Evolutionary conservation across 2,329 filamentous ascomycete species (phyloP).

Genomic region (Pseudogymnoascus sp.): DNA sequence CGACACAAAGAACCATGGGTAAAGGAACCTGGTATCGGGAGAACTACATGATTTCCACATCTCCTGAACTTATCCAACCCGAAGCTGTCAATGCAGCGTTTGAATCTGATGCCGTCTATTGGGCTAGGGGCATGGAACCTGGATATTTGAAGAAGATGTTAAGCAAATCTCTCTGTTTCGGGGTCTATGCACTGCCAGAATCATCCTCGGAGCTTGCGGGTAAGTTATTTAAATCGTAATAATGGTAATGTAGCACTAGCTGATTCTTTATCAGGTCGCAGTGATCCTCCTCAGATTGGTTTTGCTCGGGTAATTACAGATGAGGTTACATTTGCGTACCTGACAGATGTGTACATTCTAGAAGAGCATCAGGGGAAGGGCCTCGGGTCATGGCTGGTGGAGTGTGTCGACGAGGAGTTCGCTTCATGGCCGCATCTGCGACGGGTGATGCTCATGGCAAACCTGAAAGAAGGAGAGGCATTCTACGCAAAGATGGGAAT

Average conservation of each 20-base stretch:
- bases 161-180: conserved; percentile 51
- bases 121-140: conserved; percentile 46
- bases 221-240: conserved; percentile 15
- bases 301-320: conserved; percentile 61
- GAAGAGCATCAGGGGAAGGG: conserved; percentile 52
- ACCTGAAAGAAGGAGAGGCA: conserved; percentile 12
- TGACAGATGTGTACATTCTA: conserved; percentile 61
- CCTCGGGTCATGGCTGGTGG: conserved; percentile 57
- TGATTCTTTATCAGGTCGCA: conserved; percentile 15
- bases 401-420: conserved; percentile 49
- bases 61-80: conserved; percentile 46
- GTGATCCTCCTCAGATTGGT: conserved; percentile 39
- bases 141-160: conserved; percentile 43
- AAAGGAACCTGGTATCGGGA: conserved; percentile 39
- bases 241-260: neutral
- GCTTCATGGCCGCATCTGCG: conserved; percentile 51
- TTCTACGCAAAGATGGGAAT: conserved; percentile 25
- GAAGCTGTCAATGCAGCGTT: conserved; percentile 48
- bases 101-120: conserved; percentile 50
- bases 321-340: conserved; percentile 58
- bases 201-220: conserved; percentile 30
- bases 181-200: conserved; percentile 40
- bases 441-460: conserved; percentile 41
- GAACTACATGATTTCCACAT: conserved; percentile 53
- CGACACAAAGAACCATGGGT: conserved; percentile 14